phyloP scores from a whole-genome alignment of 2,329 filamentous ascomycete genomes.

The Curvularia sp. region DNA sequence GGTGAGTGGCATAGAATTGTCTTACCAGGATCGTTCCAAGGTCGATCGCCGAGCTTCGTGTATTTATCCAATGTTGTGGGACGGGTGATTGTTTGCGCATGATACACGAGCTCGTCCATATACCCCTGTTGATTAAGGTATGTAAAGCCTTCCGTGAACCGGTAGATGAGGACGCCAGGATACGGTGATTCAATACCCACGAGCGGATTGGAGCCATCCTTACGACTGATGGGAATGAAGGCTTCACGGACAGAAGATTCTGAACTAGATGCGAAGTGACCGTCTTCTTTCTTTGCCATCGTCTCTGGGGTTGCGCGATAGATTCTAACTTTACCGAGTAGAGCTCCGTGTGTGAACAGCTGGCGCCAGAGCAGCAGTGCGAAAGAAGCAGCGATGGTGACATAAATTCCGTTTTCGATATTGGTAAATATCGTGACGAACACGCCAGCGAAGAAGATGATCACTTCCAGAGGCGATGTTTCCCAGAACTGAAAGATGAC shows the following conservation, averaged over 20 bases:
- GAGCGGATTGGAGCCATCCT: constrained; percentile 89
- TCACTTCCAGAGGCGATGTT: constrained; percentile 85
- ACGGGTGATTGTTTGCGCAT: constrained; percentile 68
- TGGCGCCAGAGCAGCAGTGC: constrained; percentile 83
- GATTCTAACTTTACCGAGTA: constrained; percentile 78
- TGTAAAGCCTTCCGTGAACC: constrained; percentile 94
- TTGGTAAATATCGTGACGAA: constrained; percentile 85
- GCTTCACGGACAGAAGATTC: constrained; percentile 36
- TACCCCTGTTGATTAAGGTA: constrained; percentile 94
- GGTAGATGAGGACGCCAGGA: constrained; percentile 94
- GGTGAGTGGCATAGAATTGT: not conserved
- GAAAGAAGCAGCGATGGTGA: constrained; percentile 78
- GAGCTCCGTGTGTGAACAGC: constrained; percentile 80
- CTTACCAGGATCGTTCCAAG: constrained; percentile 89
- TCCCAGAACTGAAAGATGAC: constrained; percentile 95
- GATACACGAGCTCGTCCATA: constrained; percentile 69
- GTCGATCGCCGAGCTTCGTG: constrained; percentile 67
- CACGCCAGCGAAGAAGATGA: constrained; percentile 94
- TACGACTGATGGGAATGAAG: constrained; percentile 76
- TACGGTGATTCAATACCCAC: constrained; percentile 82
- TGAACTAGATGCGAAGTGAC: constrained; percentile 18
- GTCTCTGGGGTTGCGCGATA: constrained; percentile 84
- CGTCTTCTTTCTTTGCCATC: constrained; percentile 58
- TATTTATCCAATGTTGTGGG: constrained; percentile 76
- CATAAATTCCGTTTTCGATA: constrained; percentile 94